Evolutionary conservation across 1,284 basidiomycete species (phyloP).

Genomic region (Bjerkandera adusta): DNA sequence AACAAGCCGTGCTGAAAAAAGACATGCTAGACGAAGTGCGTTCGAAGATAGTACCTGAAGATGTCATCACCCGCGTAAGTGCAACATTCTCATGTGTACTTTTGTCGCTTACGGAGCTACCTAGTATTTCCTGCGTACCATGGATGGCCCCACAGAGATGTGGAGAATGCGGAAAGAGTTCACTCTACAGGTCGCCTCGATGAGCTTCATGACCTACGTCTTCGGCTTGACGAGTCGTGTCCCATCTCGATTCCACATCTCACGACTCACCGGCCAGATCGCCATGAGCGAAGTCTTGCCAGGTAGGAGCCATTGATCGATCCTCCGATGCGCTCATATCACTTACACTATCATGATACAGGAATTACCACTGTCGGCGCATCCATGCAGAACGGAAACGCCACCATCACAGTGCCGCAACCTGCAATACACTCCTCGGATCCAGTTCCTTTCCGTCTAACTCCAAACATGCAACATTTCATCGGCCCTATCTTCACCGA

Average conservation of each 20-base stretch:
- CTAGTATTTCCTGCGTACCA: conserved; percentile 88
- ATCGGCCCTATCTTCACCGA: conserved; percentile 89
- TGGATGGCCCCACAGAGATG: conserved; percentile 83
- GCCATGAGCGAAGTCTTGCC: conserved; percentile 90
- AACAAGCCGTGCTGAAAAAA: conserved; percentile 77
- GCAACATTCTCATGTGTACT: neutral
- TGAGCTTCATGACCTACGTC: conserved; percentile 91
- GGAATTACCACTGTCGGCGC: too few relatives aligned
- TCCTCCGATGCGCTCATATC: conserved; percentile 1
- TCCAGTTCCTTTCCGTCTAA: conserved; percentile 94
- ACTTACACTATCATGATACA: too few relatives aligned
- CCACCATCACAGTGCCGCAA: conserved; percentile 45
- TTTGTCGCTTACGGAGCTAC: conserved; percentile 1
- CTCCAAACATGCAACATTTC: conserved; percentile 95
- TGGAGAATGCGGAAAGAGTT: conserved; percentile 99
- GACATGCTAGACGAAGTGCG: conserved; percentile 92
- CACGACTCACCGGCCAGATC: conserved; percentile 85
- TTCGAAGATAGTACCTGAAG: conserved; percentile 89
- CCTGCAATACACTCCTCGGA: conserved; percentile 82
- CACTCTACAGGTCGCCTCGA: conserved; percentile 84
- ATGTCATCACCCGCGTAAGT: conserved; percentile 80
- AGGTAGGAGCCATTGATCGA: conserved; percentile 44
- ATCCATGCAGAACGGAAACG: too few relatives aligned
- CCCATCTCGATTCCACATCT: conserved; percentile 87
- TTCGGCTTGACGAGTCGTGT: conserved; percentile 84